These are phyloP conservation scores for Polygonum aviculare DNA, from an alignment of 148 eudicot species.

Conservation along the genomic window DNA sequence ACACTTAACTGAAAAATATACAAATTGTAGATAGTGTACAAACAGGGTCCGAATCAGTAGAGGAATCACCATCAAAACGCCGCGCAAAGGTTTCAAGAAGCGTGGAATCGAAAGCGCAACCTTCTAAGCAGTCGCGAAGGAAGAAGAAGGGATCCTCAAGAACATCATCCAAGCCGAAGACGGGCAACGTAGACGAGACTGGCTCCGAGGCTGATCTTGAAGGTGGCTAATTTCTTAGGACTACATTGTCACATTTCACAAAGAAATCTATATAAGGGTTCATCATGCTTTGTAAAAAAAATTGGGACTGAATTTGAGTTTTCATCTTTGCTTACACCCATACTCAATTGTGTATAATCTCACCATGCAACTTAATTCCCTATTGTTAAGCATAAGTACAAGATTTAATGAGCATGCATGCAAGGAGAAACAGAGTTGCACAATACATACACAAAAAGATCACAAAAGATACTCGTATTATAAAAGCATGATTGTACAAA, in stretches of 20 bases:
- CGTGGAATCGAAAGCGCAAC: not conserved
- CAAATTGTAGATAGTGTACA: not conserved
- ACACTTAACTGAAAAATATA: not conserved
- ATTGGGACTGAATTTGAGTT: not conserved
- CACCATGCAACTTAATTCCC: no score
- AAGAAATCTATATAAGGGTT: not conserved
- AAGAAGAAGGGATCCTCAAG: conserved; percentile 6
- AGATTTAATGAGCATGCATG: not conserved
- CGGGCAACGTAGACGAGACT: not conserved
- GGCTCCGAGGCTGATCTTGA: not conserved
- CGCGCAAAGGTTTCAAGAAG: not conserved
- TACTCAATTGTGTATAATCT: not conserved
- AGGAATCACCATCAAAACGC: not conserved
- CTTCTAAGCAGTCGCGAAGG: not conserved
- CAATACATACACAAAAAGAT: no score
- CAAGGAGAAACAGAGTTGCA: not conserved
- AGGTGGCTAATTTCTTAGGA: not conserved
- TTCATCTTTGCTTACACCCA: not conserved
- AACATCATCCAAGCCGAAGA: not conserved
- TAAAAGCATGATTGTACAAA: no score
- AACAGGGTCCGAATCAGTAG: not conserved
- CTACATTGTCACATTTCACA: not conserved
- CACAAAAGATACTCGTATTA: no score
- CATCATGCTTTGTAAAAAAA: not conserved
- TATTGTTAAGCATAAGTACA: not conserved